phyloP scores from a whole-genome alignment of 1,139 yeast genomes.

The Geotrichum europaeum region DNA sequence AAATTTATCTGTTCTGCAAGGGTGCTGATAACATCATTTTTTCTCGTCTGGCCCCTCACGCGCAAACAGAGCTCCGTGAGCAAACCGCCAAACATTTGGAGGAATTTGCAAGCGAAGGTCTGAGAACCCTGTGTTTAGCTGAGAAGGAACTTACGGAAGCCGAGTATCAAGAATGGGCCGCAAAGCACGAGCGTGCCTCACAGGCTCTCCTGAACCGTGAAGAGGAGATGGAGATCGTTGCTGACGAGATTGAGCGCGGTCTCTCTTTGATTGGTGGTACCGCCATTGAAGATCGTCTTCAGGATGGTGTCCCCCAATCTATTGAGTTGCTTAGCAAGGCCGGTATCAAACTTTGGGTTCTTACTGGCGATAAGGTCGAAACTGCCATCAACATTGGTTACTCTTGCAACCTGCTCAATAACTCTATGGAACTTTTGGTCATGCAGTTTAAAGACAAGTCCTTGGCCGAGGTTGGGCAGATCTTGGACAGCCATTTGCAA shows the following conservation, averaged over 20 bases:
- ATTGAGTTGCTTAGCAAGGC: slow-evolving; percentile 76
- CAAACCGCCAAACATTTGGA: slow-evolving; percentile 74
- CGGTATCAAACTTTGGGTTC: slow-evolving; percentile 91
- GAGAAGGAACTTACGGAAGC: slow-evolving; percentile 61
- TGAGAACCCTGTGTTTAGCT: slow-evolving; percentile 89
- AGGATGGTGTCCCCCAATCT: slow-evolving; percentile 90
- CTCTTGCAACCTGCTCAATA: slow-evolving; percentile 81
- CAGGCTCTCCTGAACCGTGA: slow-evolving; percentile 74
- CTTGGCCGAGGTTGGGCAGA: slow-evolving; percentile 42
- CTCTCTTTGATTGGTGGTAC: slow-evolving; percentile 82
- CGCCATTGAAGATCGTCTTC: slow-evolving; percentile 91
- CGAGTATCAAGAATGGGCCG: slow-evolving; percentile 62
- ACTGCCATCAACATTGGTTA: slow-evolving; percentile 96
- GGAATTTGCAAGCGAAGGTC: slow-evolving; percentile 88
- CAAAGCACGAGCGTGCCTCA: slow-evolving; percentile 60
- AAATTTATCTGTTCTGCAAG: slow-evolving; percentile 82
- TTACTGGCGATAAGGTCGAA: slow-evolving; percentile 94
- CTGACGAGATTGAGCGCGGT: slow-evolving; percentile 70
- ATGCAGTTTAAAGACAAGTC: slow-evolving; percentile 41
- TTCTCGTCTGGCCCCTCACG: slow-evolving; percentile 51
- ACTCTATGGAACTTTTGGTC: slow-evolving; percentile 80
- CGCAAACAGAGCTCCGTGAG: slow-evolving; percentile 16
- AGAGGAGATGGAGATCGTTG: slow-evolving; percentile 62
- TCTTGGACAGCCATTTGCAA: slow-evolving; percentile 53
- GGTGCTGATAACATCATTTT: slow-evolving; percentile 97